Percentiles rank a stretch among this genome's conserved stretches.
These are phyloP conservation scores for Macrophomina tecta DNA, from an alignment of 2,329 filamentous ascomycete species.

Conservation along the genomic window DNA sequence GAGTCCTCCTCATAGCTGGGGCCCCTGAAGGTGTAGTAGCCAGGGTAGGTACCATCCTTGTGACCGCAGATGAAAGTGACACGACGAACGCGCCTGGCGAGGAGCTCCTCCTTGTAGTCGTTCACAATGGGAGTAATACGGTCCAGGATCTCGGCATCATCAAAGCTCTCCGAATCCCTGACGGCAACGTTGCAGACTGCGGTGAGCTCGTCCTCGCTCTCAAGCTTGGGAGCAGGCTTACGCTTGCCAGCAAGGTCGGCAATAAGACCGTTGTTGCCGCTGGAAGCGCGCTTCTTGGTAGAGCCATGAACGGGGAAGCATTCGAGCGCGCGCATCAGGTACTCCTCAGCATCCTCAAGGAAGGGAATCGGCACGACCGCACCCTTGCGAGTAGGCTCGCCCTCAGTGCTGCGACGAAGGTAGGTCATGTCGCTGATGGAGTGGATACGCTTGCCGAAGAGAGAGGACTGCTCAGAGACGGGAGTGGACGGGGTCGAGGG, in stretches of 20 bases:
- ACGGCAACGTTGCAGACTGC: slow-evolving; percentile 93
- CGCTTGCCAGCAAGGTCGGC: slow-evolving; percentile 77
- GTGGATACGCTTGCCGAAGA: slow-evolving; percentile 72
- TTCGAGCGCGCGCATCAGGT: slow-evolving; percentile 82
- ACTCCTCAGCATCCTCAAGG: slow-evolving; percentile 86
- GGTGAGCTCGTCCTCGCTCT: slow-evolving; percentile 77
- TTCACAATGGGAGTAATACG: slow-evolving; percentile 79
- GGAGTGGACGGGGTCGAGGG: slow-evolving; percentile 75
- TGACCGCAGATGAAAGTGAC: slow-evolving; percentile 96
- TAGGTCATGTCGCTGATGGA: slow-evolving; percentile 98
- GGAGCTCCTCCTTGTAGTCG: slow-evolving; percentile 82
- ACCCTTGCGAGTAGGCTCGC: slow-evolving; percentile 84
- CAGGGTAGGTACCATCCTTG: slow-evolving; percentile 91
- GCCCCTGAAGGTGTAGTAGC: slow-evolving; percentile 98
- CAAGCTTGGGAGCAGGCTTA: slow-evolving; percentile 60
- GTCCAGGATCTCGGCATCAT: slow-evolving; percentile 79
- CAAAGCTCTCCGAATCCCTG: slow-evolving; percentile 81
- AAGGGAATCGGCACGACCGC: slow-evolving; percentile 93
- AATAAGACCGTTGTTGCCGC: slow-evolving; percentile 63
- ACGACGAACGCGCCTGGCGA: slow-evolving; percentile 81
- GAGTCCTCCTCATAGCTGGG: slow-evolving; percentile 88
- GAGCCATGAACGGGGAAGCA: slow-evolving; percentile 68
- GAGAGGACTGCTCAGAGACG: slow-evolving; percentile 65
- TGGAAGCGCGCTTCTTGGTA: slow-evolving; percentile 61
- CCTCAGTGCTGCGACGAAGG: slow-evolving; percentile 71